Evolutionary conservation across 331 rosid genomes (phyloP).

Genomic region (Phaseolus coccineus): DNA sequence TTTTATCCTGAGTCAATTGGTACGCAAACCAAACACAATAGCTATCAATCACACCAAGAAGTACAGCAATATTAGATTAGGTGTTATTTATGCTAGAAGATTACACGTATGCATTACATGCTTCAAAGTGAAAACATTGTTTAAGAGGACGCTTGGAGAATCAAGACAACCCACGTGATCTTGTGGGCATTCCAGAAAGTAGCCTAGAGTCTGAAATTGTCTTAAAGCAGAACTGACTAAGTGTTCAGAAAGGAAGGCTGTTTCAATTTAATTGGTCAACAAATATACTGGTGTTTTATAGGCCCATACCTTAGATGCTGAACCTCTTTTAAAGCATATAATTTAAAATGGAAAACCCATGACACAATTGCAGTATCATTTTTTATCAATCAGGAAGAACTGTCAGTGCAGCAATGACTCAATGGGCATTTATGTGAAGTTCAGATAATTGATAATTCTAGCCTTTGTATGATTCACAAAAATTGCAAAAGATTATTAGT

Average conservation of each 20-base stretch:
- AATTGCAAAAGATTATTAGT: background rate
- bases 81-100: background rate
- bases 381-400: slow-evolving; percentile 7
- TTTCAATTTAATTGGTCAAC: slow-evolving; percentile 5
- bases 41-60: background rate
- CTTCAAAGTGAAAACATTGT: slow-evolving; percentile 1
- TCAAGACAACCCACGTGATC: background rate
- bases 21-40: background rate
- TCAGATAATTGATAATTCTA: slow-evolving; percentile 32
- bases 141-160: background rate
- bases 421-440: slow-evolving; percentile 13
- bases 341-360: slow-evolving; percentile 27
- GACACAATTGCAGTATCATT: slow-evolving; percentile 19
- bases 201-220: slow-evolving; percentile 1
- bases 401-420: background rate
- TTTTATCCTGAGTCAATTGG: background rate
- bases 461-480: slow-evolving; percentile 13
- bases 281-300: background rate
- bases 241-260: background rate
- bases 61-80: slow-evolving; percentile 8
- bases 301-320: background rate
- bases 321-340: slow-evolving; percentile 4
- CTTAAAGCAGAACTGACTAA: background rate
- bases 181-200: slow-evolving; percentile 1
- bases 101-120: background rate